Percentiles rank a stretch among this genome's conserved stretches.
Evolutionary conservation across 2,329 filamentous ascomycete species (phyloP).

Genomic region (Sarocladiaceae sp.): DNA sequence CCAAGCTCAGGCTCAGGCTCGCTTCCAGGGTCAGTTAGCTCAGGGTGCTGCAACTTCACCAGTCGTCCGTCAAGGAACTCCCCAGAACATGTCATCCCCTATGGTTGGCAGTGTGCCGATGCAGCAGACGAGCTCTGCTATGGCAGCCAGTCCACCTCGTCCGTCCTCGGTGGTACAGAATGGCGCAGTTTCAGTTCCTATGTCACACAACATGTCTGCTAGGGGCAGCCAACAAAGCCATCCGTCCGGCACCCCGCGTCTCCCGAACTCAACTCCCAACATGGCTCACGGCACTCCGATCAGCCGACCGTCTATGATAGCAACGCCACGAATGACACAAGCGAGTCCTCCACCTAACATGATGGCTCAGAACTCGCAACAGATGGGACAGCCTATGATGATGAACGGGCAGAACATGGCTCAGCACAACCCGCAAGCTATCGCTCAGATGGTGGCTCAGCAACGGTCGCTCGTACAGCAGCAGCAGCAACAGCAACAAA

Average conservation of each 20-base stretch:
- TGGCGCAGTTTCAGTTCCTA: constrained; percentile 52
- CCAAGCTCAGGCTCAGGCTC: constrained; percentile 31
- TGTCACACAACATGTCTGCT: constrained; percentile 59
- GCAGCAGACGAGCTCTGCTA: constrained; percentile 62
- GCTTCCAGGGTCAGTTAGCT: constrained; percentile 52
- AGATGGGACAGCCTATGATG: constrained; percentile 49
- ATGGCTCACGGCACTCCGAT: constrained; percentile 58
- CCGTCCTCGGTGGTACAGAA: constrained; percentile 63
- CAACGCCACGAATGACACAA: constrained; percentile 60
- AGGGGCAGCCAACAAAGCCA: constrained; percentile 65
- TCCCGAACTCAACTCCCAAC: constrained; percentile 58
- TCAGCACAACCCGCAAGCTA: constrained; percentile 28
- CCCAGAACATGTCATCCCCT: constrained; percentile 61
- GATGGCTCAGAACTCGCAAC: constrained; percentile 50
- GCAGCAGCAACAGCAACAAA: constrained; percentile 42
- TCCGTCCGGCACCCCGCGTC: constrained; percentile 57
- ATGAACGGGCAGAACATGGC: constrained; percentile 32
- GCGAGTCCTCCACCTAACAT: constrained; percentile 57
- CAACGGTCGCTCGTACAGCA: constrained; percentile 31
- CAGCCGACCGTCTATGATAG: constrained; percentile 43
- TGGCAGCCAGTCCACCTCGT: constrained; percentile 64
- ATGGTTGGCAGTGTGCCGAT: constrained; percentile 60
- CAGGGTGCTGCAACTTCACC: constrained; percentile 68
- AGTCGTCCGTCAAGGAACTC: constrained; percentile 57
- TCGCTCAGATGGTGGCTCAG: constrained; percentile 45